Evolutionary conservation across 2,329 filamentous ascomycete species (phyloP).

Genomic region (Xylariaceae sp.): DNA sequence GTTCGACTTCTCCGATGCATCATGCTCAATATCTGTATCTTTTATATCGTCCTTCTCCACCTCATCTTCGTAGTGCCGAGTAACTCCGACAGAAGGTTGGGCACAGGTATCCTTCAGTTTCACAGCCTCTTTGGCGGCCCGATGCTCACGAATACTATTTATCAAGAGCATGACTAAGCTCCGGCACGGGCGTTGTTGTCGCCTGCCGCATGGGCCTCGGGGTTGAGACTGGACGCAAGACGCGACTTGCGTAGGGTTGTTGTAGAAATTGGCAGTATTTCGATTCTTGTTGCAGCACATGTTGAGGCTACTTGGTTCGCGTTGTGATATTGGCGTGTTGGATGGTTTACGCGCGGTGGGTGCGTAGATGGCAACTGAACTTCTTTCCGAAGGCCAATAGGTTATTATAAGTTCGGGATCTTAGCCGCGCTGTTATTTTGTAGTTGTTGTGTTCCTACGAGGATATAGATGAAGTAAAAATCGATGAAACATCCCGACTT

Average conservation of each 20-base stretch:
- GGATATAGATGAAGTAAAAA: not conserved
- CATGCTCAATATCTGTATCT: not conserved
- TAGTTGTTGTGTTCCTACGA: not conserved
- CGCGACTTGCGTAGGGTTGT: no score
- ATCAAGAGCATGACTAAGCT: not conserved
- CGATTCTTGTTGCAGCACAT: slow-evolving; percentile 1
- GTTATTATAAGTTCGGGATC: not conserved
- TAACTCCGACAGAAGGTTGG: not conserved
- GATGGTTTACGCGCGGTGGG: not conserved
- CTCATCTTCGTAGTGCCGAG: not conserved
- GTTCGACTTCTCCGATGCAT: not conserved
- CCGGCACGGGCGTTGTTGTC: not conserved
- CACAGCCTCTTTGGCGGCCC: not conserved
- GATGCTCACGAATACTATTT: not conserved
- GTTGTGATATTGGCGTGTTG: not conserved
- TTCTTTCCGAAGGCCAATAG: not conserved
- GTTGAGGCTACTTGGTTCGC: not conserved
- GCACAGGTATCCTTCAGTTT: not conserved
- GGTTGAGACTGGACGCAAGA: no score
- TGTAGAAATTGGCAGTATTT: not conserved
- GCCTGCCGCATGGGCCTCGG: not conserved
- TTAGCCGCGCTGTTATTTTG: not conserved
- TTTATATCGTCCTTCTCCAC: not conserved
- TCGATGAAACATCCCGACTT: no score
- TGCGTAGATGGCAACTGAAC: not conserved